Base-by-base conservation (phyloP, 1,284 basidiomycete species). In the Ustilago hordei region DNA sequence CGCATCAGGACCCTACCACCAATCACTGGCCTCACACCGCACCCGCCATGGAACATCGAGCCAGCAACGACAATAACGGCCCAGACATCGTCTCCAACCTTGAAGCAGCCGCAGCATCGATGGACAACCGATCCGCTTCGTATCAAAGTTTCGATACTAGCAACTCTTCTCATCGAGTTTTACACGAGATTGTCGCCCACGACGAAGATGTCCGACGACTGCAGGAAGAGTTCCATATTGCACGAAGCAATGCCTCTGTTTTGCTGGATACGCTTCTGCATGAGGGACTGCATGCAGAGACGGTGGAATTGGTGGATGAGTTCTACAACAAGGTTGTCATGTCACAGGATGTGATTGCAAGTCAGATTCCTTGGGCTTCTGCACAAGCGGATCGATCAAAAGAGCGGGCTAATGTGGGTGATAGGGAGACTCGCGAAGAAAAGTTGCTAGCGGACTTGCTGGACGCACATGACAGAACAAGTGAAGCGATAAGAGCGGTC, bases 191-290 rank as follows among this genome's bases (percentile, higher is more conserved):
- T 13, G 50, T 71, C 23, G 57, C 58, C 17, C 43, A 61, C 23
- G 75, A 75, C 12, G 78, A 77, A 55, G 80, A 83, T 52, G 62
- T 75, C 8, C 69, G 75, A 6, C 69, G 74, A n/a, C 50, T 82
- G 55, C 79, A 79, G 55, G 79, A 82, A 32, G 79, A 82, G 63
- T 82, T 81, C 58, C 61, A 74, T 9, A 74, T 81, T 5, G 81
- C 78, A 4, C 67, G 76, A 11, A 69, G 64, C 55, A 78, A 80
- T 35, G 79, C 81, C 0, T 55, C 56, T 12, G 68, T 83, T 4
- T 56, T 83, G 31, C 34, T 75, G 9, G 80, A 83, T 8, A 69
- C 72, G 17, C 23, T 83, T 2, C 35, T 79, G 19, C 63, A 71
- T 45, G 66, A 73, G 32, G 75, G 74, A 2, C 41, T 78, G 36